Percentiles rank a stretch among this genome's conserved stretches.
Conservation (phyloP, 257 asterid species). For the Solanum bulbocastanum region DNA sequence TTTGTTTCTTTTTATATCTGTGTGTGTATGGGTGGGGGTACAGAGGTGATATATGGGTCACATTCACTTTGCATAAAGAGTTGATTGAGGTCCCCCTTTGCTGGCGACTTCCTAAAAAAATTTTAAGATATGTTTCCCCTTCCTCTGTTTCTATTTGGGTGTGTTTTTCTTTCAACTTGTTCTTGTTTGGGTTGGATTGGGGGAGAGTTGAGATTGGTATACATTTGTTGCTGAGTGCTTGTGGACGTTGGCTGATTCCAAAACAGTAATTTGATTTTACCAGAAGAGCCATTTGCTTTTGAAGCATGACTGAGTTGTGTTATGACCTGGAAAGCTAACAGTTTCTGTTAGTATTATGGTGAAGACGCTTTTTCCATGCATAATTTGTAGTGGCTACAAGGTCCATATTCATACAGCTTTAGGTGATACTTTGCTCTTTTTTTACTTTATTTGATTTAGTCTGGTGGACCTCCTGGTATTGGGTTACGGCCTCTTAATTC, state of each 20-base stretch:
- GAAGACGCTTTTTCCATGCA: neutral
- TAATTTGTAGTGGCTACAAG: neutral
- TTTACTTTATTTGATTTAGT: slow-evolving; percentile 28
- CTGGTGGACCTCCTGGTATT: slow-evolving; percentile 60
- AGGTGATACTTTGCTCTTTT: neutral
- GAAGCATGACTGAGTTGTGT: neutral
- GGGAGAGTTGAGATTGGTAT: neutral
- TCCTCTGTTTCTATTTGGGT: neutral
- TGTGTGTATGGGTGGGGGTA: neutral
- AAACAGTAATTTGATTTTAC: neutral
- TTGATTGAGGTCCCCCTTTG: neutral
- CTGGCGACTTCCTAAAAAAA: neutral
- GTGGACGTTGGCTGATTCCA: neutral
- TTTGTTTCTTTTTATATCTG: neutral
- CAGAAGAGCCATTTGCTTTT: neutral
- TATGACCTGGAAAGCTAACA: neutral
- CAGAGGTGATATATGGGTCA: neutral
- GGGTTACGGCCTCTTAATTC: slow-evolving; percentile 75
- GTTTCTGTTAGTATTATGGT: neutral
- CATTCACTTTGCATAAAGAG: neutral
- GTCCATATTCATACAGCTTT: neutral
- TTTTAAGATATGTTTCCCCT: neutral
- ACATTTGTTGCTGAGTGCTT: neutral
- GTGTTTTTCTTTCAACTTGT: neutral
- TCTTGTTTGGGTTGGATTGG: neutral